A percentile compares a stretch with the other conserved stretches of the same genome.
phyloP scores from a whole-genome alignment of 768 basidiomycete species.

The Trametes coccinea region DNA sequence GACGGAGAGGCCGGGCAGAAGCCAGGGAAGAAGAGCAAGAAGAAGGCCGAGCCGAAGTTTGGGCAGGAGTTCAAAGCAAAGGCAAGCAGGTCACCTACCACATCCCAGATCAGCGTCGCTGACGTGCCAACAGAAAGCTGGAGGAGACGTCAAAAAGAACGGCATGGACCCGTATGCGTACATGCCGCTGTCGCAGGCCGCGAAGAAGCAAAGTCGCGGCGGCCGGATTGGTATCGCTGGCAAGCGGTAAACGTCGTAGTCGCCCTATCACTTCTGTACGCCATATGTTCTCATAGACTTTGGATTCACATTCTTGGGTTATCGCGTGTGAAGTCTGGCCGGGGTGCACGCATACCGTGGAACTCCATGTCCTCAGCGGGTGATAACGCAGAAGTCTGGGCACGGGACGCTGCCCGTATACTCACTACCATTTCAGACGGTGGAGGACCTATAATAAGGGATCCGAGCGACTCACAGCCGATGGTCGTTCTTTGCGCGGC shows the following conservation, averaged over 20 bases:
- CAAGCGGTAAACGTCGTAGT: conserved; percentile 46
- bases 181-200: conserved; percentile 78
- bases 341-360: too few relatives aligned
- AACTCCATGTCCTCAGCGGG: too few relatives aligned
- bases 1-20: conserved; percentile 51
- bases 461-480: too few relatives aligned
- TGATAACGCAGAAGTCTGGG: too few relatives aligned
- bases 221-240: conserved; percentile 59
- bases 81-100: conserved; percentile 46
- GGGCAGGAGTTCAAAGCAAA: conserved; percentile 97
- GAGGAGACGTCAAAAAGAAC: conserved; percentile 88
- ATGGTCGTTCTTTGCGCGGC: background rate
- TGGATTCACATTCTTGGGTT: conserved; percentile 13
- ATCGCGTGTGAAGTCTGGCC: conserved; percentile 2
- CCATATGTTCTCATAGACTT: conserved; percentile 11
- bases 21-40: conserved; percentile 48
- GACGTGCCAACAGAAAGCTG: conserved; percentile 68
- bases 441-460: too few relatives aligned
- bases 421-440: too few relatives aligned
- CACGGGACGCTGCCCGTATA: too few relatives aligned
- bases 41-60: conserved; percentile 54
- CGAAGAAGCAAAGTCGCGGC: conserved; percentile 58
- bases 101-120: background rate
- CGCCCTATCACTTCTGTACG: conserved; percentile 12
- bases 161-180: conserved; percentile 94